phyloP scores from a whole-genome alignment of 2,329 filamentous ascomycete species.

The Incumbomyces lentus region DNA sequence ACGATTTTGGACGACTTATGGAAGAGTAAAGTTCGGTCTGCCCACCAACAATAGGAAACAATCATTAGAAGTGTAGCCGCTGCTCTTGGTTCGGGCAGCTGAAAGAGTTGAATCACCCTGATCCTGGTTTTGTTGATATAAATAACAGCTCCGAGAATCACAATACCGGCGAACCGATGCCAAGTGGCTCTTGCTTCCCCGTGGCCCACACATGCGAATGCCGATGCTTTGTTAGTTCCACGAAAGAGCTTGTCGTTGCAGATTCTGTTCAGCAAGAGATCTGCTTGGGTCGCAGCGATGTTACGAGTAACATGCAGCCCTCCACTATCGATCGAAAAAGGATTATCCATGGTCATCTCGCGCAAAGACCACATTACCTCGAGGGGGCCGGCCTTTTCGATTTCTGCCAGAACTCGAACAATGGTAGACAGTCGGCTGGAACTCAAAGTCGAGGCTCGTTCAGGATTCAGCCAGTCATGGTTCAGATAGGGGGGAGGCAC shows the following conservation, averaged over 20 bases:
- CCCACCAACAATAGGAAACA: constrained; percentile 40
- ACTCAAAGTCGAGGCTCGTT: constrained; percentile 35
- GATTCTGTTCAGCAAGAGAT: constrained; percentile 44
- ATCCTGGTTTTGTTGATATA: neutral
- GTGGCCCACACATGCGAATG: neutral
- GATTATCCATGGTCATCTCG: constrained; percentile 35
- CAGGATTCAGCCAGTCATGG: constrained; percentile 34
- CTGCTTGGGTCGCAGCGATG: constrained; percentile 39
- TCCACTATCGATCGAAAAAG: constrained; percentile 34
- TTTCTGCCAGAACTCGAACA: constrained; percentile 41
- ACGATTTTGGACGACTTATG: constrained; percentile 41
- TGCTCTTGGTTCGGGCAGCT: neutral
- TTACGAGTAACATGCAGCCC: constrained; percentile 40
- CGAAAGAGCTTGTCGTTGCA: constrained; percentile 39
- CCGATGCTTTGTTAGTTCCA: neutral
- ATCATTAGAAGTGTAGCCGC: constrained; percentile 14
- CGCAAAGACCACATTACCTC: constrained; percentile 43
- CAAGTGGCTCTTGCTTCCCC: neutral
- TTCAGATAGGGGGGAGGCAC: constrained; percentile 37
- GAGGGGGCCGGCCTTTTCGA: constrained; percentile 20
- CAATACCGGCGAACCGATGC: neutral
- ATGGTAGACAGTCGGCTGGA: constrained; percentile 42
- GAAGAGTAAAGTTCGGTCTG: constrained; percentile 46
- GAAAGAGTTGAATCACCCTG: neutral
- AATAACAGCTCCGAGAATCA: neutral